Base-by-base conservation (phyloP, 176 grass and related monocot species). In the Eleusine coracana region DNA sequence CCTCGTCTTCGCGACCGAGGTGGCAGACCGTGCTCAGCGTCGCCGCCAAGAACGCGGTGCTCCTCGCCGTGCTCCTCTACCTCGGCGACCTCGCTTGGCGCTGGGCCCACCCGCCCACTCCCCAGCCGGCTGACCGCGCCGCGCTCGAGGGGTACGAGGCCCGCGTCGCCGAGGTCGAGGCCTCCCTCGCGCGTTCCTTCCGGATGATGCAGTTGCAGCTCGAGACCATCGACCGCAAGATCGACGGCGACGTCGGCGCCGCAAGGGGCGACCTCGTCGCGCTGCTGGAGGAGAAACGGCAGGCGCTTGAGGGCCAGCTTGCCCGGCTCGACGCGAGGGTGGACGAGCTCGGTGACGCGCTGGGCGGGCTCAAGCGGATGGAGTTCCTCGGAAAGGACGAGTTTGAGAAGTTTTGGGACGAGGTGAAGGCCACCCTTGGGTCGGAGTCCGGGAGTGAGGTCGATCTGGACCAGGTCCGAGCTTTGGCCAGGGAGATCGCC, bases 221-320 rank as follows among this genome's bases (percentile, higher is more conserved):
- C 81, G 96, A 98, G 82, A 56, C 90, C 71, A 56, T 99, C 38
- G 91, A 99, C 76, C 87, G 86, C 84, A 99, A 94, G 89, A 92
- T 99, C 80, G 89, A 68, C 18, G 77, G 60, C 41, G 87, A 87
- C 87, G 87, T 90, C 67, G 85, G 83, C 3, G 83, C 72, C 66
- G 58, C 81, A 10, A 74, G 70, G 20, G 86, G 58, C 14, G 80
- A 94, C 15, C 76, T 99, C 16, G 31, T 66, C 10, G 77, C 66
- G 49, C 80, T 87, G 83, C 31, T 96, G 6, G 80, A 99, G 90
- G 86, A 96, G 41, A 96, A 88, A 62, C 84, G 83, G 62, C 63
- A 77, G 14, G 51, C 73, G 1, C 71, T 99, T 28, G 87, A 90
- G 65, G 63, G 51, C 7, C 83, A 93, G 10, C 67, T 99, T 54